Evolutionary conservation across 2,329 filamentous ascomycete species (phyloP).

Genomic region (Beauveria medogensis): DNA sequence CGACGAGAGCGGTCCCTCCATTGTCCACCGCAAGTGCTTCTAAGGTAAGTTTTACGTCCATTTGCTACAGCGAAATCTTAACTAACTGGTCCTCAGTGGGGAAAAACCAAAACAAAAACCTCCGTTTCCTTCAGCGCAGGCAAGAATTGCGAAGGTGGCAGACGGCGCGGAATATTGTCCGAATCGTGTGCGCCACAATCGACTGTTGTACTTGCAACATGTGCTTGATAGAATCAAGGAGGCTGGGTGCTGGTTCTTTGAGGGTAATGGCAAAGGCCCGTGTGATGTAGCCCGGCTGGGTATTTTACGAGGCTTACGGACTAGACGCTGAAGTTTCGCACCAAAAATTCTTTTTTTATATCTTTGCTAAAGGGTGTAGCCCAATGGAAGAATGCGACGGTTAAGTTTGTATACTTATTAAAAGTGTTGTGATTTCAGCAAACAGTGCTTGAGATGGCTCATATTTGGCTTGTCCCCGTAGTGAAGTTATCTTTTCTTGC

Average conservation of each 20-base stretch:
- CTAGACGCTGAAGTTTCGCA: constrained; percentile 48
- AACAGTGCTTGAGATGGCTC: neutral
- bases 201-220: constrained; percentile 51
- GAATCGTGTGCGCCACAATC: constrained; percentile 40
- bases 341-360: constrained; percentile 38
- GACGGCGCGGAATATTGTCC: constrained; percentile 34
- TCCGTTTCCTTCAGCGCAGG: constrained; percentile 27
- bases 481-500: neutral
- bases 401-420: constrained; percentile 14
- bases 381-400: constrained; percentile 21
- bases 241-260: constrained; percentile 41
- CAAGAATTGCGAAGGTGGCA: constrained; percentile 38
- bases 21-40: constrained; percentile 99
- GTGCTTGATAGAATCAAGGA: constrained; percentile 47
- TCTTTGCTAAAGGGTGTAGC: constrained; percentile 30
- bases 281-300: constrained; percentile 43
- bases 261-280: constrained; percentile 38
- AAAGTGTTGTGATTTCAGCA: constrained; percentile 18
- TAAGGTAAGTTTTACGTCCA: constrained; percentile 55
- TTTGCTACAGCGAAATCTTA: too few relatives aligned
- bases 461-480: neutral
- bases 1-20: constrained; percentile 98
- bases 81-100: constrained; percentile 16
- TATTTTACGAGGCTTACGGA: constrained; percentile 37
- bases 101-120: constrained; percentile 25